Percentiles rank a stretch among this genome's conserved stretches.
These are phyloP conservation scores for Nasturtium officinale DNA, from an alignment of 345 rosid species.

Conservation along the genomic window DNA sequence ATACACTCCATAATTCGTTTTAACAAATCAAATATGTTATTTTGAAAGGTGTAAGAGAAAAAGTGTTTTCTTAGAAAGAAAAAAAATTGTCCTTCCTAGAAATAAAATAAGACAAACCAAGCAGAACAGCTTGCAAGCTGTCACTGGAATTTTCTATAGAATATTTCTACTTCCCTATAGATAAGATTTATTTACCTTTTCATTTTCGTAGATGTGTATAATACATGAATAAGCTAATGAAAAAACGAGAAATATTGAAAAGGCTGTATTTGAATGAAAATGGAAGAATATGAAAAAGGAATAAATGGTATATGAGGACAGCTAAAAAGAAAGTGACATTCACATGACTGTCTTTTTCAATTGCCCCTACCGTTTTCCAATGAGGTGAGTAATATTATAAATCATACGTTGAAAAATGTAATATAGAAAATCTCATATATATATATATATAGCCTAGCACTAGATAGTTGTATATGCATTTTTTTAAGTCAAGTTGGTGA, in stretches of 20 bases:
- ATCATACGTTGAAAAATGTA: not conserved
- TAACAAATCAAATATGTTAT: not conserved
- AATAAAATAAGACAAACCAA: not conserved
- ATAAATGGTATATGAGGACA: conserved; percentile 23
- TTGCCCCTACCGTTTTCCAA: conserved; percentile 13
- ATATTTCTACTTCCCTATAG: not conserved
- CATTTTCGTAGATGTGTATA: not conserved
- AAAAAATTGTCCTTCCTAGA: not conserved
- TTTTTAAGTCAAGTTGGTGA: not conserved
- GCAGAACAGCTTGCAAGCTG: conserved; percentile 30
- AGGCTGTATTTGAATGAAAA: too few relatives aligned
- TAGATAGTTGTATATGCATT: not conserved
- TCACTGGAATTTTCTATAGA: conserved; percentile 13
- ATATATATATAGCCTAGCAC: not conserved
- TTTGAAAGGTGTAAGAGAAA: not conserved
- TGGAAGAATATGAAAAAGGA: conserved; percentile 3
- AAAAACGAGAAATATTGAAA: too few relatives aligned
- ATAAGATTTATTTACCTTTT: not conserved
- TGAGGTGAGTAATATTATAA: not conserved
- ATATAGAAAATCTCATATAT: not conserved
- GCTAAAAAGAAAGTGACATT: conserved; percentile 26
- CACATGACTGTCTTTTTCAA: conserved; percentile 22
- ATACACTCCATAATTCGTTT: not conserved
- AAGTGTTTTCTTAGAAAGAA: not conserved
- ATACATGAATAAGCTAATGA: not conserved